Percentiles rank a stretch among this genome's conserved stretches.
Conservation (phyloP, 23 red algal species). For the Agarophyton chilense region DNA sequence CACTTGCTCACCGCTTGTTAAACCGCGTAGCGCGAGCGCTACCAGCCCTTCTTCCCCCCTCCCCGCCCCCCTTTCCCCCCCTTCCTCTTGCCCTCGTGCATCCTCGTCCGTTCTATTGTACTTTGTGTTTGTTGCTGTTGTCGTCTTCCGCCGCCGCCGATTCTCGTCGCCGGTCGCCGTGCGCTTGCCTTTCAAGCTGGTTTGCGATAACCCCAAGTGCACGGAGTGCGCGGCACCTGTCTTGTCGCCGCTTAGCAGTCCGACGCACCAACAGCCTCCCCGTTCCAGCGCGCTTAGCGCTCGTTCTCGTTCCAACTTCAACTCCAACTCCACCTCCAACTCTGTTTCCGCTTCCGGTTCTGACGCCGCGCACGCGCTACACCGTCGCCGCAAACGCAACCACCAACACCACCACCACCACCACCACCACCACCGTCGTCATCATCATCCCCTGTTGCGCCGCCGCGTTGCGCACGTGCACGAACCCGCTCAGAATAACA, state of each 20-base stretch:
- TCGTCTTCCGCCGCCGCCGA: too few relatives aligned
- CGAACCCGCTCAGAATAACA: too few relatives aligned
- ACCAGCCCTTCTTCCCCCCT: neutral
- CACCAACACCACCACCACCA: neutral
- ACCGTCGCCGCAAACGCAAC: neutral
- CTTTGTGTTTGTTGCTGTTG: too few relatives aligned
- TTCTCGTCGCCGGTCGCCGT: neutral
- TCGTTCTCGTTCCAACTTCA: neutral
- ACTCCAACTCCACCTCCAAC: neutral
- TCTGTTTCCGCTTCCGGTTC: too few relatives aligned
- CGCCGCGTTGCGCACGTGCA: neutral
- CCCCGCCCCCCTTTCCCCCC: neutral
- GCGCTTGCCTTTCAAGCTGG: neutral
- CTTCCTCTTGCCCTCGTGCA: neutral
- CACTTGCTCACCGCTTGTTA: constrained; percentile 29
- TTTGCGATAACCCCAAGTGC: constrained; percentile 32
- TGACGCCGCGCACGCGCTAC: too few relatives aligned
- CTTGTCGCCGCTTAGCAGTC: constrained; percentile 16
- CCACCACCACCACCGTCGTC: too few relatives aligned
- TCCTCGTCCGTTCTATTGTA: too few relatives aligned
- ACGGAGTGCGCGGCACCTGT: neutral
- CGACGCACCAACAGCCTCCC: neutral
- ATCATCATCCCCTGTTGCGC: too few relatives aligned
- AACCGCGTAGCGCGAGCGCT: neutral
- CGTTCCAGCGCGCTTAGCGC: neutral